A percentile compares a stretch with the other conserved stretches of the same genome.
Evolutionary conservation across 139 green algal species (phyloP).

Genomic region (Zygnema circumcarinatum): DNA sequence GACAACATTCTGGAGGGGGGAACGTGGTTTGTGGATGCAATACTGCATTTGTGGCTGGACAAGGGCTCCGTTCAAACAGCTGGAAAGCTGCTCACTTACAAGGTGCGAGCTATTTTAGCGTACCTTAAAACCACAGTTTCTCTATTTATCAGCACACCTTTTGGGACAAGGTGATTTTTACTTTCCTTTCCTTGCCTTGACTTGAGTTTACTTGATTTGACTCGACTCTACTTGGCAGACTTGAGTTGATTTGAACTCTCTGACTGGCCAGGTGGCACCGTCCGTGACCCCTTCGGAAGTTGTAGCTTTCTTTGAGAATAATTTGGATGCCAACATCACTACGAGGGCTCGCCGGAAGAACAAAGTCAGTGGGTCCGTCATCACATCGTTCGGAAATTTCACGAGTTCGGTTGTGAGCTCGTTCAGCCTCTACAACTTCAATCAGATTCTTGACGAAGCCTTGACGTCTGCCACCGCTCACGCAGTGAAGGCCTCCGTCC

Average conservation of each 20-base stretch:
- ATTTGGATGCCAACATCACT: neutral
- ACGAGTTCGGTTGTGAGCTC: neutral
- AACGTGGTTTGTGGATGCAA: neutral
- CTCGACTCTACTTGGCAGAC: neutral
- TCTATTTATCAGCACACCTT: too few relatives aligned
- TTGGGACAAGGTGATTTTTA: neutral
- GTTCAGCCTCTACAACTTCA: neutral
- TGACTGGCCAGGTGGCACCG: neutral
- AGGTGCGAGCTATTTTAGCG: neutral
- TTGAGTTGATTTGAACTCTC: neutral
- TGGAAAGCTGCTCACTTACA: neutral
- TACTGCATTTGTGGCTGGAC: constrained; percentile 14
- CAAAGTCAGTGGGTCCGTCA: neutral
- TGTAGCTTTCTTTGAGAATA: neutral
- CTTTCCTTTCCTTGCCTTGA: neutral
- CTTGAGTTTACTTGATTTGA: neutral
- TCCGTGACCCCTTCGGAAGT: neutral
- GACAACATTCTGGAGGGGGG: neutral
- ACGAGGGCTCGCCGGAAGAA: neutral
- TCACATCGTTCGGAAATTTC: neutral
- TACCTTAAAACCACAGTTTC: too few relatives aligned
- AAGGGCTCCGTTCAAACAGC: neutral
- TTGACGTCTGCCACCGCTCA: neutral
- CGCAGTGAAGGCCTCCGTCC: neutral
- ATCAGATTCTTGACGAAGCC: neutral